Conservation (phyloP, 2,329 filamentous ascomycete genomes). For the Trematosphaeria pertusa region DNA sequence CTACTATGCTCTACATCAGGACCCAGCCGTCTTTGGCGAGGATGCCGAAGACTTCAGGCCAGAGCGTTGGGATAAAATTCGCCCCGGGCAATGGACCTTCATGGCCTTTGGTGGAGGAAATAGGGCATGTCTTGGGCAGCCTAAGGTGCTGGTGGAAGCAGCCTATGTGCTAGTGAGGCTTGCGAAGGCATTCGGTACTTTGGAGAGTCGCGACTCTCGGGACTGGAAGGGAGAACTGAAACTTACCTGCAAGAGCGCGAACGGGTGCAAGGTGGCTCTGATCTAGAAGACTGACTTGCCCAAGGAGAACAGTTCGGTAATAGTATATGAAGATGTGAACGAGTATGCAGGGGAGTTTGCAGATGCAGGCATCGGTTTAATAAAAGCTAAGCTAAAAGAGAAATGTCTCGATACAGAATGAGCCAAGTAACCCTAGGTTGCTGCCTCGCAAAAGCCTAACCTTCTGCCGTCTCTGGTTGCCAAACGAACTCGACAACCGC, state of each 20-base stretch:
- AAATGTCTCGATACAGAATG: too few species aligned
- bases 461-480: too few species aligned
- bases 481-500: conserved; percentile 2
- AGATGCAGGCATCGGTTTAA: too few species aligned
- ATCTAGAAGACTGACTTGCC: too few species aligned
- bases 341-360: too few species aligned
- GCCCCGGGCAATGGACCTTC: conserved; percentile 17
- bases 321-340: too few species aligned
- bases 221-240: conserved; percentile 16
- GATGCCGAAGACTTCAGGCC: conserved; percentile 12
- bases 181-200: conserved; percentile 5
- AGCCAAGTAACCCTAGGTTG: too few species aligned
- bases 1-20: conserved; percentile 56
- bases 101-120: conserved; percentile 21
- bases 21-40: conserved; percentile 47
- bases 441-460: too few species aligned
- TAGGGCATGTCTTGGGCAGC: conserved; percentile 18
- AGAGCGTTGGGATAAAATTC: conserved; percentile 17
- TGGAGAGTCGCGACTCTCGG: conserved; percentile 13
- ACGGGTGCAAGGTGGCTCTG: conserved; percentile 20
- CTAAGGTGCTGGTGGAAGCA: conserved; percentile 22
- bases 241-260: conserved; percentile 14
- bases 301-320: too few species aligned
- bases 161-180: conserved; percentile 19
- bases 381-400: too few species aligned